These are phyloP conservation scores for Calonectria pauciramosa DNA, from an alignment of 2,329 filamentous ascomycete species.

Conservation along the genomic window DNA sequence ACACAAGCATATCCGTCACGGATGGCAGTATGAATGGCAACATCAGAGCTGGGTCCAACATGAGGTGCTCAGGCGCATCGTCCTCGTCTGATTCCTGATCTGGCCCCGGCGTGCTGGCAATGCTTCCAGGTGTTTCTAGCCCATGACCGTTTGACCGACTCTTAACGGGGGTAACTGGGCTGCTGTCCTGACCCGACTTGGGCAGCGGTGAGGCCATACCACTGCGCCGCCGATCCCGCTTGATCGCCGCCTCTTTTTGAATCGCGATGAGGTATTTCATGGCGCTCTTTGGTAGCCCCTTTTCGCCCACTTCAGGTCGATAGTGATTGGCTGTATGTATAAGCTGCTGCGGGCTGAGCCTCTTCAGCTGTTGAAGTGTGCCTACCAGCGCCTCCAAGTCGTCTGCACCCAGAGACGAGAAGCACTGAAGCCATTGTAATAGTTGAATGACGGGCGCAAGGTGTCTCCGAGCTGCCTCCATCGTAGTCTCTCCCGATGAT, in stretches of 20 bases:
- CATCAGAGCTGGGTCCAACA: slow-evolving; percentile 91
- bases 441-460: slow-evolving; percentile 93
- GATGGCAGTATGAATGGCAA: slow-evolving; percentile 96
- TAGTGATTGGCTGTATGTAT: slow-evolving; percentile 95
- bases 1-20: slow-evolving; percentile 96
- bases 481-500: slow-evolving; percentile 86
- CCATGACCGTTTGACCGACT: slow-evolving; percentile 58
- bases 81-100: slow-evolving; percentile 67
- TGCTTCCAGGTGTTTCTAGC: slow-evolving; percentile 57
- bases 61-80: slow-evolving; percentile 79
- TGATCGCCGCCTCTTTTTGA: slow-evolving; percentile 78
- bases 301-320: slow-evolving; percentile 94
- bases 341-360: slow-evolving; percentile 87
- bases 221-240: slow-evolving; percentile 68
- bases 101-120: slow-evolving; percentile 56
- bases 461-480: slow-evolving; percentile 87
- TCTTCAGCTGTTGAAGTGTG: slow-evolving; percentile 89
- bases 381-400: slow-evolving; percentile 90
- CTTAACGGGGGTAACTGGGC: slow-evolving; percentile 61
- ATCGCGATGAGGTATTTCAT: slow-evolving; percentile 87
- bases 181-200: slow-evolving; percentile 52
- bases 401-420: slow-evolving; percentile 88
- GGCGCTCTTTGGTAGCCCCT: slow-evolving; percentile 87
- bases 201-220: slow-evolving; percentile 60
- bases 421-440: slow-evolving; percentile 97